Percentiles rank a stretch among this genome's conserved stretches.
phyloP scores from a whole-genome alignment of 495 filamentous ascomycete genomes.

The Xylaria castorea region DNA sequence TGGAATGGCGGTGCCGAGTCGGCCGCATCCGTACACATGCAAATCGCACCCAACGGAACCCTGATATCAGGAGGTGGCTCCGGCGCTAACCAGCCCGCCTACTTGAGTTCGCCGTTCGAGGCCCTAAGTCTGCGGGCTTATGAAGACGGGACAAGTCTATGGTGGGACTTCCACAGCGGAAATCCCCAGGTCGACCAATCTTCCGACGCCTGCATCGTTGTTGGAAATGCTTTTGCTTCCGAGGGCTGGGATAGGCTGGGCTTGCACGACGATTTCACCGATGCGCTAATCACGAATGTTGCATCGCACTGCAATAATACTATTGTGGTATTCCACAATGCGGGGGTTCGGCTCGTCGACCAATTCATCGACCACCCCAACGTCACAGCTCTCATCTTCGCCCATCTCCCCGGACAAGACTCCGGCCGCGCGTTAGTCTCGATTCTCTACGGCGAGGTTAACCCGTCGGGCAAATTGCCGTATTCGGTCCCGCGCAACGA shows the following conservation, averaged over 20 bases:
- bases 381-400: constrained; percentile 67
- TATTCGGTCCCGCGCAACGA: constrained; percentile 74
- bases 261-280: constrained; percentile 58
- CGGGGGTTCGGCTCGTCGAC: constrained; percentile 64
- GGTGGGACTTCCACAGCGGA: constrained; percentile 55
- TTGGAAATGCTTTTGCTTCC: constrained; percentile 65
- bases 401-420: constrained; percentile 68
- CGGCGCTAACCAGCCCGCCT: constrained; percentile 62
- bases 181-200: constrained; percentile 50
- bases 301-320: constrained; percentile 65
- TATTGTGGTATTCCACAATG: constrained; percentile 67
- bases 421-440: constrained; percentile 62
- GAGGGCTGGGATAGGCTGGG: constrained; percentile 59
- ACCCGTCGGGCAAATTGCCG: constrained; percentile 69
- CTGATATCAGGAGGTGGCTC: constrained; percentile 65
- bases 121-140: constrained; percentile 62
- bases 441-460: constrained; percentile 65
- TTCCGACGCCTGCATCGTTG: constrained; percentile 71
- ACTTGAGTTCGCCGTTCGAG: constrained; percentile 62
- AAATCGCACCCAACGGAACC: constrained; percentile 58
- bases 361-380: constrained; percentile 66
- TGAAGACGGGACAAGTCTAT: constrained; percentile 61
- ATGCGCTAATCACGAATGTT: constrained; percentile 63
- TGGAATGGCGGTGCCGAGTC: constrained; percentile 44
- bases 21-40: constrained; percentile 44